Base-by-base conservation (phyloP, 805 yeast genomes). In the Candida adriatica region DNA sequence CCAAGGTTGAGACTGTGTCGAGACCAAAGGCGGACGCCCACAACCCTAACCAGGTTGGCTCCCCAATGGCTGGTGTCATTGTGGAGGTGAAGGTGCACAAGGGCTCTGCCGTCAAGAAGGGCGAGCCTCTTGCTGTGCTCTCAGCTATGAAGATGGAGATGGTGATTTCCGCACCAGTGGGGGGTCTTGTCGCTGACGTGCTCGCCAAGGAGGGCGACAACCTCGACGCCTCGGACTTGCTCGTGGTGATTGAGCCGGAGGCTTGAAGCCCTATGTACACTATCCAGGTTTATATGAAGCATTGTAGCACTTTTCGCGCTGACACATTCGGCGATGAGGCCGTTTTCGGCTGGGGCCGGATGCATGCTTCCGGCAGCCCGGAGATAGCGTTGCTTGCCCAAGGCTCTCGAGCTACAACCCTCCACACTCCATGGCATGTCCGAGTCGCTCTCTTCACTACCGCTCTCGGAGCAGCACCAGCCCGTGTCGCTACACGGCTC, bases 141-240 rank as follows among this genome's bases (percentile, higher is more conserved):
- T 77, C 90, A 56, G 98, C 98, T 43, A 90, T 90, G 98, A 90
- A 90, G 75, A 90, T 90, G 98, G 98, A 92, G 68, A 92, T 92
- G 96, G 94, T 92, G 31, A 88, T 90, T 49, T 75, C 86, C 57
- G 90, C 98, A 15, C 94, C 94, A 34, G 81, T 76, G 38, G 70
- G 79, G 37, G 99, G 98, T 58, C 75, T 72, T 55, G 75, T 92
- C 41, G 78, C 80, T 29, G 85, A 80, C 15, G 71, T 92, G 14
- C 58, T 70, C 29, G 81, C 86, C 43, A 79, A 79, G 60, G 94
- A 85, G 56, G 95, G 95, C 48, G 98, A 92, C 53, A 79, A 90
- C 31, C 96, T 92, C 29, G 98, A 88, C 52, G 95, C 96, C 33
- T 79, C 82, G 43, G 99, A 92, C 58, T 68, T 92, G 60, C 68